These are phyloP conservation scores for Fusarium sterilihyphosum DNA, from an alignment of 2,329 filamentous ascomycete genomes.

Conservation along the genomic window DNA sequence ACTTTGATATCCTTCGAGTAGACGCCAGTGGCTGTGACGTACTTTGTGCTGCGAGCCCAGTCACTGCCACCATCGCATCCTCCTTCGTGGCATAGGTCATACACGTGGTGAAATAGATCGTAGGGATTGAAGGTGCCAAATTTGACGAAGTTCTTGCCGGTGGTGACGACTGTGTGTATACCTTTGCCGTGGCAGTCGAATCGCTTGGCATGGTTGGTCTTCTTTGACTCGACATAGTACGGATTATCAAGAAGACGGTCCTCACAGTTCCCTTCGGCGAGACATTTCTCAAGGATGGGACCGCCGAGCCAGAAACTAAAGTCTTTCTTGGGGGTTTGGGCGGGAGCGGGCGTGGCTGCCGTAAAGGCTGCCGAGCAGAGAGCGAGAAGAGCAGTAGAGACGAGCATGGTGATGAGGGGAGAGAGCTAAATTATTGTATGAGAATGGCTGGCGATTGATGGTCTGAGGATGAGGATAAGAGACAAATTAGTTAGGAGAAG, in stretches of 20 bases:
- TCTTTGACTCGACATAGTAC: not conserved
- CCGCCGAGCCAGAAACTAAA: not conserved
- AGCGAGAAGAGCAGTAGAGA: not conserved
- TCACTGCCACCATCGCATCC: not conserved
- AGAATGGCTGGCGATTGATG: not conserved
- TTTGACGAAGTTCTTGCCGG: not conserved
- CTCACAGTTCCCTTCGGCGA: not conserved
- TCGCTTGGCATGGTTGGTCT: not conserved
- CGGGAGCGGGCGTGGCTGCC: not conserved
- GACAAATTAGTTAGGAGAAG: fast-evolving
- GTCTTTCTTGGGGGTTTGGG: not conserved
- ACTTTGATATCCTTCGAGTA: not conserved
- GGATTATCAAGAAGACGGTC: not conserved
- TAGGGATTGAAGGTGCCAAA: not conserved
- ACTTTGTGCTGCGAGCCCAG: not conserved
- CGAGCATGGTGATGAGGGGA: not conserved
- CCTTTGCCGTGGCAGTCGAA: not conserved
- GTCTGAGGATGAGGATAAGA: not conserved
- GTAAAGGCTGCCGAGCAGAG: not conserved
- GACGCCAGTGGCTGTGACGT: not conserved
- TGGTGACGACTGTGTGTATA: not conserved
- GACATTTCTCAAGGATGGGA: not conserved
- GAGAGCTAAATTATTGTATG: too few species aligned
- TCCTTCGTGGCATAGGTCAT: not conserved
- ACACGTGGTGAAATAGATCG: not conserved